Evolutionary conservation across 2,329 filamentous ascomycete genomes (phyloP), one percentile per base, ranked within the genome.

Genomic region (Colletotrichum aenigma): DNA sequence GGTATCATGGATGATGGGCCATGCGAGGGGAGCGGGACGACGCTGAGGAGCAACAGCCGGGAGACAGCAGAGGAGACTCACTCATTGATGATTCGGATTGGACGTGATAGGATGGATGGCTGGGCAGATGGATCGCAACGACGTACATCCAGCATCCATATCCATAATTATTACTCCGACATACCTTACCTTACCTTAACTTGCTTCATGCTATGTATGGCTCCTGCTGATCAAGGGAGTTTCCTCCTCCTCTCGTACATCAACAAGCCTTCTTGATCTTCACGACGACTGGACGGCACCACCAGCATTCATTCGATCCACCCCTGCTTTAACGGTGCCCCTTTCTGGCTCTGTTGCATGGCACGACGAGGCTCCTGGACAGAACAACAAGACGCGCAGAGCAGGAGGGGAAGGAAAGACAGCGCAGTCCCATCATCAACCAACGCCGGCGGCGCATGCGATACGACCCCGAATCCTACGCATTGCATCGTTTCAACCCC

Each of bases 91-190:
- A 60, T 70, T 65, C 58, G 60, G 28, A 66, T 34, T 66, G 71
- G 60, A 43, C 36, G 15, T 66, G 71, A 74, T 60, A 71, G 68
- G 58, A 70, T 24, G 32, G 32, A 34, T 65, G 43, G 36, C 34
- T 71, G 48, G 66, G 32, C 43, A 66, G 38, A 74, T 71, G 69
- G 60, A 71, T 71, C 69, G 32, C 69, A 43, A 70, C 5, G 67
- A 43, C 66, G 32, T 70, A 55, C 71, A 60, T 61, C 36, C 34
- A 38, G 58, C 71, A 66, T 64, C 71, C 58, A 70, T 55, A 62
- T 71, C 68, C 67, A 66, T 75, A 34, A 71, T 66, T 66, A 28
- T 32, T 74, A 30, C 55, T 71, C 61, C 61, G 52, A 38, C 68
- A 60, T 71, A 62, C 60, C 32, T 60, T 71, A 62, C 60, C 32